Evolutionary conservation across 2,329 filamentous ascomycete species (phyloP), one percentile per base, ranked within the genome.

Genomic region (Ceratocystis destructans): DNA sequence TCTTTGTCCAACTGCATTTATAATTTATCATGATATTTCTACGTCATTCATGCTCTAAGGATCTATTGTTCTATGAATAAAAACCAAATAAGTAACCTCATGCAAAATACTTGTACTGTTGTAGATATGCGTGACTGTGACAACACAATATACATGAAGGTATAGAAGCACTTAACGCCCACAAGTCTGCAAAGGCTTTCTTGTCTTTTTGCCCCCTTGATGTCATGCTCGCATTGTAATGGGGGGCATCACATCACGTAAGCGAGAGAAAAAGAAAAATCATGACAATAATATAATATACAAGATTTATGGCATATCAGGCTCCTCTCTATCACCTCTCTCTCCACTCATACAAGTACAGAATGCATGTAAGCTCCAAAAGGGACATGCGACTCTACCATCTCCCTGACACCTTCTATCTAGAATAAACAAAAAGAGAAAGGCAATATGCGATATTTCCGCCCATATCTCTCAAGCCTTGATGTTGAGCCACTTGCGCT

Each of bases 401-500:
- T 22, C 20, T 4, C 41, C 22, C 22, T 25, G n/a, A 33, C 22
- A 12, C 37, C 37, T 41, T 61, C n/a, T 3, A 61, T n/a, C 59
- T 41, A 25, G 25, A 61, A 37, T 20, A 25, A 45, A 15, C 41
- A 61, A n/a, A 44, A 20, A 25, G 44, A 37, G 33, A 61, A 37
- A 37, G n/a, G n/a, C 20, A 59, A 59, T 3, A 2, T 28, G 5
- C 12, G 33, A 33, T 15, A 7, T 5, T 6, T 6, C 17, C 6
- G 15, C 41, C n/a, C 4, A 4, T 25, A 25, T 64, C 8, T 20
- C 55, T 71, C 71, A 79, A 44, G 69, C 68, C 69, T 75, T 76
- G 22, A 79, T 78, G 69, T 71, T 71, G 33, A 80, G 69, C 73
- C 77, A 78, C n/a, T 74, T 70, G 65, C 74, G 71, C 73, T 82